Evolutionary conservation across 306 rosid genomes (phyloP).

Genomic region (Medicago lupulina): DNA sequence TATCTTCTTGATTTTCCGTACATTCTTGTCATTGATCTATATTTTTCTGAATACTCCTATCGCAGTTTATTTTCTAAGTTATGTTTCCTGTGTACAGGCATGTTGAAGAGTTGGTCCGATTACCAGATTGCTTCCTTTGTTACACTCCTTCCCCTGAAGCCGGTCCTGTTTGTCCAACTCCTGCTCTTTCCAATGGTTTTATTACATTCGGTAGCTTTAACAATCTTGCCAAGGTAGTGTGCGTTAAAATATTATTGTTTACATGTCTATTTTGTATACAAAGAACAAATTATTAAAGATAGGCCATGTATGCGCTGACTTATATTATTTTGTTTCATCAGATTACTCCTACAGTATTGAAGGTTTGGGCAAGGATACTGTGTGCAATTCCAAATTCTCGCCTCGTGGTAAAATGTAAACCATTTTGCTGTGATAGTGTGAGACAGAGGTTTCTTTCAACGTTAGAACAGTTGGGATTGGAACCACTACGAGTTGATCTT

Average conservation of each 20-base stretch:
- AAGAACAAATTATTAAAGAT: background rate
- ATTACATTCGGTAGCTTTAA: conserved; percentile 97
- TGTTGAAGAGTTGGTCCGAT: conserved; percentile 88
- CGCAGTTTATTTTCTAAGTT: conserved; percentile 25
- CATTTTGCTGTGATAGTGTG: conserved; percentile 98
- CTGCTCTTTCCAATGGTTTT: conserved; percentile 95
- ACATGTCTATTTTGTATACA: background rate
- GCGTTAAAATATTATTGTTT: conserved; percentile 17
- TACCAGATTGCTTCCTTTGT: conserved; percentile 92
- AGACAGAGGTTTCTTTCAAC: conserved; percentile 85
- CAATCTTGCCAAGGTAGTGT: conserved; percentile 93
- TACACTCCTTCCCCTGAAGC: conserved; percentile 97
- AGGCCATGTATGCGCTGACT: conserved; percentile 15
- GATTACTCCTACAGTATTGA: conserved; percentile 95
- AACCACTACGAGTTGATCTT: conserved; percentile 94
- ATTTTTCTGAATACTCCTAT: conserved; percentile 4
- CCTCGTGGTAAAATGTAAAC: conserved; percentile 96
- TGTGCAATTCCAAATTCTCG: conserved; percentile 94
- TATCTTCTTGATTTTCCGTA: conserved; percentile 43
- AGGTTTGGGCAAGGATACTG: conserved; percentile 97
- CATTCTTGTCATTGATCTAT: conserved; percentile 44
- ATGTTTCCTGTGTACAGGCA: conserved; percentile 60
- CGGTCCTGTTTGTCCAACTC: conserved; percentile 84
- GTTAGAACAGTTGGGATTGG: conserved; percentile 90
- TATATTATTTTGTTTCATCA: conserved; percentile 43